Conservation (phyloP, 768 basidiomycete species). For the Boletales sp. region DNA sequence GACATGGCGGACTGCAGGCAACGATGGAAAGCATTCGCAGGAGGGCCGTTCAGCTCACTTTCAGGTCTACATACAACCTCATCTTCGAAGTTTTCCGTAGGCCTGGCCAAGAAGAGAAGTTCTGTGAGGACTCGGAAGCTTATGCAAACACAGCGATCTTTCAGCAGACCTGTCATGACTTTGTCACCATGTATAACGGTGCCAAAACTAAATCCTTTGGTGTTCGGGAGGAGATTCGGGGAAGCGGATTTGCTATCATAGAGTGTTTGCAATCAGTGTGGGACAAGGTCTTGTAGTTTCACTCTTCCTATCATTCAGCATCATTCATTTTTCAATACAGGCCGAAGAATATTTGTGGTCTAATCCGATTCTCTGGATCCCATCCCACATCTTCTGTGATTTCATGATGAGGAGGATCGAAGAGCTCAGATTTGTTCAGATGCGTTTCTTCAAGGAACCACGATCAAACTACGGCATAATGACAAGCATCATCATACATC, state of each 20-base stretch:
- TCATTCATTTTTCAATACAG: background rate
- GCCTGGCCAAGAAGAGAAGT: conserved; percentile 4
- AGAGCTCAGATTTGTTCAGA: conserved; percentile 1
- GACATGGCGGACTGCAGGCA: conserved; percentile 4
- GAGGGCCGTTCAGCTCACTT: background rate
- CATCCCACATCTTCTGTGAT: background rate
- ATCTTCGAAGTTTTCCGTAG: conserved; percentile 2
- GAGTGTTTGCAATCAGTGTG: background rate
- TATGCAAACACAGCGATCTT: background rate
- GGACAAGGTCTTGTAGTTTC: background rate
- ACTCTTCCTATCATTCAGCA: background rate
- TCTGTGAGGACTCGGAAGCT: conserved; percentile 1
- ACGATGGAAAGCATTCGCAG: background rate
- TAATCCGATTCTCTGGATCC: conserved; percentile 5
- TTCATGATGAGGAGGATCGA: conserved; percentile 2
- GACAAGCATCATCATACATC: conserved; percentile 6
- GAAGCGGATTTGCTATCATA: background rate
- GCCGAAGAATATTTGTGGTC: conserved; percentile 3
- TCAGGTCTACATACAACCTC: conserved; percentile 1
- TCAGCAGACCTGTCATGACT: background rate
- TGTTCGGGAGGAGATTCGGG: conserved; percentile 1
- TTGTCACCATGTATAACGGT: background rate
- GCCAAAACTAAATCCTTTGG: background rate
- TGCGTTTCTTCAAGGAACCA: conserved; percentile 4
- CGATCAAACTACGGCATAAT: conserved; percentile 1